Evolutionary conservation across 768 basidiomycete species (phyloP), one percentile per base, ranked within the genome.

Genomic region (Xerocomellus dryophilus): DNA sequence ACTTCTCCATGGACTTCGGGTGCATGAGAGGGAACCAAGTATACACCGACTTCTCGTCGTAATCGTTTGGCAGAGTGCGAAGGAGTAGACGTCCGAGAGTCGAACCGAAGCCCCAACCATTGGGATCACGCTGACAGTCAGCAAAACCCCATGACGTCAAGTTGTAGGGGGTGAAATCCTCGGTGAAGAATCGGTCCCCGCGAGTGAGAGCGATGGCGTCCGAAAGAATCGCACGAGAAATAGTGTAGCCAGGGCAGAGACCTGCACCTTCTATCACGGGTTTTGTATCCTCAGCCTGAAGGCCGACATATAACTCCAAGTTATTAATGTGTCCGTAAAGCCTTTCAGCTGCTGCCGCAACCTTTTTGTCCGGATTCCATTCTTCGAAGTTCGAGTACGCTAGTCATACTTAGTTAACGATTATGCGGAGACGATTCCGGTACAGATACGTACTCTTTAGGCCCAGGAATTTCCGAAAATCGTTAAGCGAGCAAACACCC

Each of bases 21-120:
- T 85, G 88, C 83, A 92, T 85, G 41, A 93, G 76, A n/a, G 91
- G 88, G 84, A 92, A 93, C 81, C 88, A 91, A 4, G 91, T 83
- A 65, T 89, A 93, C 43, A 81, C 73, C 54, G 86, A 88, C 66
- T 86, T 83, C 53, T 81, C 78, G 0, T 79, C 77, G 71, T 78
- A 93, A 64, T 89, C 73, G 45, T 82, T 70, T 2, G 91, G 90
- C 1, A 93, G 77, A 18, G 81, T 83, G 43, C 91, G 87, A 45
- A 90, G 73, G 69, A 93, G 72, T 31, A 93, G 78, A 32, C 85
- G 80, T 7, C 86, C 89, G 38, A 92, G 79, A 12, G 80, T 86
- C 9, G 67, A 71, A 20, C 90, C 90, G 59, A 86, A 88, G 25
- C 89, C 89, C 53, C 82, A 85, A 4, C 79, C 89, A 36, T 75